Percentiles rank a stretch among this genome's conserved stretches.
phyloP scores from a whole-genome alignment of 2,329 filamentous ascomycete genomes.

The Knufia fluminis region DNA sequence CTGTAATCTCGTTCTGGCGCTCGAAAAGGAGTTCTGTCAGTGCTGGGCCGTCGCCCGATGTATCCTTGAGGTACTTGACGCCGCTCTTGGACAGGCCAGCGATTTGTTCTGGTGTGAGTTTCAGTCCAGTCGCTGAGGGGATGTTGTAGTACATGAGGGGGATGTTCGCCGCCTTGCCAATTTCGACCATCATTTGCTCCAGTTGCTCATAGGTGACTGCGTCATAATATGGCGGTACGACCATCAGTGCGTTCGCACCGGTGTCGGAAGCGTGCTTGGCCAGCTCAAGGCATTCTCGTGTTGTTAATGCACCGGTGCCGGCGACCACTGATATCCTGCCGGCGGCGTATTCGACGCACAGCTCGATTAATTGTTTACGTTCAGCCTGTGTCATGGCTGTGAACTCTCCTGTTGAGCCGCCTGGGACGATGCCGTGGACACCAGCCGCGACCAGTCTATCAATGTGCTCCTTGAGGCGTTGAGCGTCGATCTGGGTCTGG shows the following conservation, averaged over 20 bases:
- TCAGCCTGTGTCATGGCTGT: slow-evolving; percentile 37
- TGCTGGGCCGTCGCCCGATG: slow-evolving; percentile 43
- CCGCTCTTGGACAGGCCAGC: slow-evolving; percentile 38
- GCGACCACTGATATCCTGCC: slow-evolving; percentile 37
- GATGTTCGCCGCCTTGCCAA: slow-evolving; percentile 33
- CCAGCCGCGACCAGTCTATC: slow-evolving; percentile 38
- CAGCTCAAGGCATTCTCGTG: slow-evolving; percentile 33
- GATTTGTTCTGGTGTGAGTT: slow-evolving; percentile 34
- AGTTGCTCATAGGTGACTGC: slow-evolving; percentile 34
- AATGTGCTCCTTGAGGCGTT: slow-evolving; percentile 36
- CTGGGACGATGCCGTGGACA: slow-evolving; percentile 43
- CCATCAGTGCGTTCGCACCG: slow-evolving; percentile 39
- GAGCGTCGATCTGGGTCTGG: slow-evolving; percentile 33
- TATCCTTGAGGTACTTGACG: slow-evolving; percentile 45
- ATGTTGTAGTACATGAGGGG: slow-evolving; percentile 47
- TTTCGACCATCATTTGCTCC: slow-evolving; percentile 33
- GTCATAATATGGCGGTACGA: slow-evolving; percentile 44
- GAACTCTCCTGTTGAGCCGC: slow-evolving; percentile 45
- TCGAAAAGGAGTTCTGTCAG: slow-evolving; percentile 43
- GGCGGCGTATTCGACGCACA: slow-evolving; percentile 30
- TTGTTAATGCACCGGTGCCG: slow-evolving; percentile 38
- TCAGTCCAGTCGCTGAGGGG: slow-evolving; percentile 39
- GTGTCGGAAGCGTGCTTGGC: slow-evolving; percentile 32
- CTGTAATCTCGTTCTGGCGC: slow-evolving; percentile 34
- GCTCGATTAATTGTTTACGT: slow-evolving; percentile 38